These are phyloP conservation scores for Hemileccinum rubropunctum DNA, from an alignment of 768 basidiomycete genomes.

Conservation along the genomic window DNA sequence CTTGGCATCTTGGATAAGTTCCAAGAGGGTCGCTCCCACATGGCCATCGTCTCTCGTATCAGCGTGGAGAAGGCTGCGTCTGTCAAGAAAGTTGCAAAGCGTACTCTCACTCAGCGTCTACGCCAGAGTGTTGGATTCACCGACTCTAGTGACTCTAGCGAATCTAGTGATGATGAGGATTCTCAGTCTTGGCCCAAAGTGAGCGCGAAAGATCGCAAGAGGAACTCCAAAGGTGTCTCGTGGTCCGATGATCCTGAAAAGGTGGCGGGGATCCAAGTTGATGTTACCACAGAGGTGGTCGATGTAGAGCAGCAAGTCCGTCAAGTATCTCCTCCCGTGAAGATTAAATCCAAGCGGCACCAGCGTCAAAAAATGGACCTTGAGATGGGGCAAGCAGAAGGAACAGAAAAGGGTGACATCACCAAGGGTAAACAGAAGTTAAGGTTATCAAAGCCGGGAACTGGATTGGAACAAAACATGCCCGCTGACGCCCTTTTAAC, in stretches of 20 bases:
- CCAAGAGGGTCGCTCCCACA: conserved; percentile 88
- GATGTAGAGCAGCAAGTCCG: conserved; percentile 12
- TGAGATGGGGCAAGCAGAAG: conserved; percentile 22
- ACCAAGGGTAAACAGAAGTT: conserved; percentile 25
- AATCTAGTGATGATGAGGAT: conserved; percentile 43
- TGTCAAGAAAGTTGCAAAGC: conserved; percentile 81
- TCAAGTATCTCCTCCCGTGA: conserved; percentile 5
- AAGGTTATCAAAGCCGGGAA: conserved; percentile 33
- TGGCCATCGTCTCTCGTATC: conserved; percentile 85
- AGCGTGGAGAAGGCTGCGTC: conserved; percentile 72
- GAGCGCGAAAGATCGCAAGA: conserved; percentile 15
- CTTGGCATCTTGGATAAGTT: conserved; percentile 85
- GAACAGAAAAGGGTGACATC: conserved; percentile 11
- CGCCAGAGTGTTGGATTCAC: conserved; percentile 73
- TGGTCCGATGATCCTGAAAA: conserved; percentile 35
- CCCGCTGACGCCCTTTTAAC: conserved; percentile 84
- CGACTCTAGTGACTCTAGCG: conserved; percentile 54
- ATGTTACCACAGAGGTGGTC: conserved; percentile 20
- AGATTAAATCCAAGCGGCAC: conserved; percentile 15
- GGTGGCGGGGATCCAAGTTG: conserved; percentile 28
- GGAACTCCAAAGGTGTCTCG: conserved; percentile 27
- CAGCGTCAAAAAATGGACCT: conserved; percentile 20
- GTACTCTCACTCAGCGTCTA: conserved; percentile 74
- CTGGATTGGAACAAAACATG: conserved; percentile 74
- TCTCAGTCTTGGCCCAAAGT: conserved; percentile 20